Conservation (phyloP, 179 eudicot species). For the Dionaea muscipula region DNA sequence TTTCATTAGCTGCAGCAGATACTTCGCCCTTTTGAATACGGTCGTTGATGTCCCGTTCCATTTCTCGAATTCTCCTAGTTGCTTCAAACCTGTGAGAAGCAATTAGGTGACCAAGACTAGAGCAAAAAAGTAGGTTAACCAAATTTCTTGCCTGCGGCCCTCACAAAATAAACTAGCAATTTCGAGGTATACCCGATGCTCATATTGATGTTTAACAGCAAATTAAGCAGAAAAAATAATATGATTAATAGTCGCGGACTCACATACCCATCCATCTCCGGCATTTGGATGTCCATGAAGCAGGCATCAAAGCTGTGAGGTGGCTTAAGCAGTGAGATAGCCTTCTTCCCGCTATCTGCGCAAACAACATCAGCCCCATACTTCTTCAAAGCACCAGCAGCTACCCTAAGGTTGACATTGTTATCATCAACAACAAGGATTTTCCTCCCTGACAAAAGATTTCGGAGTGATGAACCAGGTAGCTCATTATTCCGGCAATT, state of each 20-base stretch:
- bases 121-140: too few relatives aligned
- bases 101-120: background rate
- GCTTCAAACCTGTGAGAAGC: slow-evolving; percentile 63
- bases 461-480: slow-evolving; percentile 34
- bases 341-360: slow-evolving; percentile 59
- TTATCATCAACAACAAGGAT: slow-evolving; percentile 84
- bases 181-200: too few relatives aligned
- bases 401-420: slow-evolving; percentile 59
- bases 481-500: slow-evolving; percentile 34
- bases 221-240: too few relatives aligned
- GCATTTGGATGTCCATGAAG: slow-evolving; percentile 97
- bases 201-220: too few relatives aligned
- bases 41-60: slow-evolving; percentile 32
- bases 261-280: slow-evolving; percentile 85
- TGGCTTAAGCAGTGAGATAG: slow-evolving; percentile 48
- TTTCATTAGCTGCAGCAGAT: slow-evolving; percentile 12
- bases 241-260: too few relatives aligned
- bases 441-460: slow-evolving; percentile 56
- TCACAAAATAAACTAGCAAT: too few relatives aligned
- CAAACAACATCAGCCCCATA: slow-evolving; percentile 83
- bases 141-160: too few relatives aligned
- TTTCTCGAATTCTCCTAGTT: slow-evolving; percentile 51
- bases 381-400: slow-evolving; percentile 72
- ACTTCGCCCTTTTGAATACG: slow-evolving; percentile 2
- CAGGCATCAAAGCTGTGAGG: slow-evolving; percentile 71